Conservation (phyloP, 2,329 filamentous ascomycete genomes). For the Pseudogymnoascus sp. region DNA sequence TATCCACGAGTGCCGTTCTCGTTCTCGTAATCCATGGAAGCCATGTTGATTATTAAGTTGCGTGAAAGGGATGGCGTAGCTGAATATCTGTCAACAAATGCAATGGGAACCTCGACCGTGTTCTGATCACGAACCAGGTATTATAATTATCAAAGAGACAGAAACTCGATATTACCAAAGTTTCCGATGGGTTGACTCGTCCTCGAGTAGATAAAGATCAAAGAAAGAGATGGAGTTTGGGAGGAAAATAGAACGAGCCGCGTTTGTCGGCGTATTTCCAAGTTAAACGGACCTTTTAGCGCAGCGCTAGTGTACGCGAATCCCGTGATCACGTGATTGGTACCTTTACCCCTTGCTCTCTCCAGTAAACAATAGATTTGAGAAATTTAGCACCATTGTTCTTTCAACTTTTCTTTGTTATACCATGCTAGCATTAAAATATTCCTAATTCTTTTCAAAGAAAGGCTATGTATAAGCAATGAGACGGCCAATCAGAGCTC, state of each 20-base stretch:
- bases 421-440: background rate
- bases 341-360: background rate
- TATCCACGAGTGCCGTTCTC: slow-evolving; percentile 56
- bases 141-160: background rate
- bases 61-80: slow-evolving; percentile 9
- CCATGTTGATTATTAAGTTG: slow-evolving; percentile 29
- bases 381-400: background rate
- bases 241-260: slow-evolving; percentile 5
- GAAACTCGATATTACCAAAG: background rate
- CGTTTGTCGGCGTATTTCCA: background rate
- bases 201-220: slow-evolving; percentile 1
- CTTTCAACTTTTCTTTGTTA: background rate
- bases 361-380: background rate
- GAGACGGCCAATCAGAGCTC: background rate
- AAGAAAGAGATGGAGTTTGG: slow-evolving; percentile 7
- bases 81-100: slow-evolving; percentile 4
- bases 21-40: slow-evolving; percentile 64
- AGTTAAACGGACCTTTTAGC: slow-evolving; percentile 5
- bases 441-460: background rate
- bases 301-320: slow-evolving; percentile 6
- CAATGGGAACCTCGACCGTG: background rate
- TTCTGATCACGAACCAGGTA: background rate
- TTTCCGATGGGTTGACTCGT: slow-evolving; percentile 4
- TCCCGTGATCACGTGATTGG: slow-evolving; percentile 1
- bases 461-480: background rate